Evolutionary conservation across 257 asterid species (phyloP).

Genomic region (Solanum megistacrolobum): DNA sequence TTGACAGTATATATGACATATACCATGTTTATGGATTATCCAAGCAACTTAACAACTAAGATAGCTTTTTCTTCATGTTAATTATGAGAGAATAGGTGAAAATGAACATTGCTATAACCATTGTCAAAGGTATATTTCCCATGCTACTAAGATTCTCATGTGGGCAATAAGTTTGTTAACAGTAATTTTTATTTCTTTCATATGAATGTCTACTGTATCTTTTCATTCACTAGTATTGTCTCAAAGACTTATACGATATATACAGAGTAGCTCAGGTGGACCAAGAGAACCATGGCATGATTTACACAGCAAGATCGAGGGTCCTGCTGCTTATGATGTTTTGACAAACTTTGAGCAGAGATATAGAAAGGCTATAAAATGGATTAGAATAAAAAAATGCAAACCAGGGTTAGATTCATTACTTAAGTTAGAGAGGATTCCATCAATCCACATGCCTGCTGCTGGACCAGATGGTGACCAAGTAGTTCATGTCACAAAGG

Average conservation of each 20-base stretch:
- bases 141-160: background rate
- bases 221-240: background rate
- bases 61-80: background rate
- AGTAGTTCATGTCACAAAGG: constrained; percentile 50
- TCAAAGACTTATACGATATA: background rate
- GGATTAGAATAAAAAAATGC: constrained; percentile 65
- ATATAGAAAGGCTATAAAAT: constrained; percentile 79
- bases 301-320: constrained; percentile 89
- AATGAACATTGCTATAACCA: background rate
- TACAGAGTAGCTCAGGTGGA: constrained; percentile 10
- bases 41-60: background rate
- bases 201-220: background rate
- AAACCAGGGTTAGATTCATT: constrained; percentile 67
- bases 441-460: constrained; percentile 82
- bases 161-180: background rate
- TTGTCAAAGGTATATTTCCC: background rate
- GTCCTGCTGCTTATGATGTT: constrained; percentile 96
- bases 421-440: constrained; percentile 68
- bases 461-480: constrained; percentile 43
- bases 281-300: constrained; percentile 99
- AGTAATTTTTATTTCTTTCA: background rate
- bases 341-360: constrained; percentile 93
- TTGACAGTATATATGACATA: background rate
- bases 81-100: background rate
- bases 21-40: background rate